Evolutionary conservation across 2,329 filamentous ascomycete genomes (phyloP).

Genomic region (Paradendryphiella salina): DNA sequence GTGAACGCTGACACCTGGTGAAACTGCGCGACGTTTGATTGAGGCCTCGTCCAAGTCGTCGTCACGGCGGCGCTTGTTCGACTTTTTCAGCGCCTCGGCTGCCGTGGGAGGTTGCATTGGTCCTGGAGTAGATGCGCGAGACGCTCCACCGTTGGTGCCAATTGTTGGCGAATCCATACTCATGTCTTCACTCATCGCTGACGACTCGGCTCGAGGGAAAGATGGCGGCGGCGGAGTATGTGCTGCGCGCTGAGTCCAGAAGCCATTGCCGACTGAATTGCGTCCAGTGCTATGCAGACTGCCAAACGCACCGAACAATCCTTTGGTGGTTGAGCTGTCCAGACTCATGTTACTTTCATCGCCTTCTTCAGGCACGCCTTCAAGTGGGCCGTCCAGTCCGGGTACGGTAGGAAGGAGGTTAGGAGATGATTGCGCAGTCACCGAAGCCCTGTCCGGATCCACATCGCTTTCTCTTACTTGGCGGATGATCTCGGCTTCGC

Average conservation of each 20-base stretch:
- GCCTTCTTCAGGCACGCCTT: constrained; percentile 69
- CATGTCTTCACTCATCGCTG: constrained; percentile 66
- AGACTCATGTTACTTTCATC: constrained; percentile 61
- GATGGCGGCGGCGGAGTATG: constrained; percentile 63
- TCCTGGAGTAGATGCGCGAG: constrained; percentile 46
- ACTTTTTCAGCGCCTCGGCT: constrained; percentile 49
- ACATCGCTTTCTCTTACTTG: constrained; percentile 91
- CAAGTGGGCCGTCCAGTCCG: constrained; percentile 61
- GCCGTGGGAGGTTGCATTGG: constrained; percentile 45
- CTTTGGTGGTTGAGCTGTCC: constrained; percentile 47
- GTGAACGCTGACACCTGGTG: constrained; percentile 85
- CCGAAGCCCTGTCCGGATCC: constrained; percentile 56
- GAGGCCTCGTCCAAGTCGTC: constrained; percentile 86
- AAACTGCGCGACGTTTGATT: constrained; percentile 90
- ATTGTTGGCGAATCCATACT: constrained; percentile 68
- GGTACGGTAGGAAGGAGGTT: constrained; percentile 61
- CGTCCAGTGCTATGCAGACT: constrained; percentile 73
- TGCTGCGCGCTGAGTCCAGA: constrained; percentile 72
- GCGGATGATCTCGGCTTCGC: constrained; percentile 92
- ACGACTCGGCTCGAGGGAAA: constrained; percentile 60
- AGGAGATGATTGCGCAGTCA: constrained; percentile 70
- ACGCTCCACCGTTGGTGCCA: constrained; percentile 32
- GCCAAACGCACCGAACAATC: constrained; percentile 67
- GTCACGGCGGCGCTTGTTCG: constrained; percentile 76
- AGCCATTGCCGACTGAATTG: constrained; percentile 71